Conservation (phyloP, 2,329 filamentous ascomycete species). For the Ascochyta rabiei region DNA sequence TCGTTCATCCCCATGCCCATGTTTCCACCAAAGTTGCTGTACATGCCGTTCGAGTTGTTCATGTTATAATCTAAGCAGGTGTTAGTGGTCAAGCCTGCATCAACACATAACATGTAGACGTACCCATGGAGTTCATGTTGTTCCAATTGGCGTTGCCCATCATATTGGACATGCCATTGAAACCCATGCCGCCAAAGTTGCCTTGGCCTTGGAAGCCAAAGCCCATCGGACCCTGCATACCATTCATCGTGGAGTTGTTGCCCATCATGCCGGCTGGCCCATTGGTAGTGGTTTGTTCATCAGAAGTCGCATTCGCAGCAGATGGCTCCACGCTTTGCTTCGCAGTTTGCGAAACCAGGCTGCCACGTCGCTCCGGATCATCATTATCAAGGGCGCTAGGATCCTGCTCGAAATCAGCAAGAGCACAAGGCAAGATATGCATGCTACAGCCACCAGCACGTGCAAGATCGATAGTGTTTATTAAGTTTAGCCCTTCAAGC, state of each 20-base stretch:
- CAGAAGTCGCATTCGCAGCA: conserved; percentile 22
- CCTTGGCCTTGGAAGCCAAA: conserved; percentile 53
- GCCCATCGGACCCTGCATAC: conserved; percentile 41
- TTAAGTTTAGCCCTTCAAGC: conserved; percentile 19
- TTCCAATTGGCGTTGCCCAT: conserved; percentile 69
- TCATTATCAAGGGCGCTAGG: conserved; percentile 17
- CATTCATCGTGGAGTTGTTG: conserved; percentile 36
- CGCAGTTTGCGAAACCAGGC: conserved; percentile 23
- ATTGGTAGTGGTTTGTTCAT: conserved; percentile 25
- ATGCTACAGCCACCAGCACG: conserved; percentile 28
- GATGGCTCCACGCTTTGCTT: conserved; percentile 26
- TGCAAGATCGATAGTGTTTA: conserved; percentile 28
- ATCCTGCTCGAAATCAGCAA: conserved; percentile 27
- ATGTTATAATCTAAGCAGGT: conserved; percentile 55
- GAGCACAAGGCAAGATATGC: conserved; percentile 11
- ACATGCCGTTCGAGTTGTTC: conserved; percentile 76
- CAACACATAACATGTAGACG: conserved; percentile 47
- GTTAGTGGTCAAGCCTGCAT: conserved; percentile 21
- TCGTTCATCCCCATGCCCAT: conserved; percentile 77
- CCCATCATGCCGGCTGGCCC: conserved; percentile 27
- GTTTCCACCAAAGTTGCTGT: conserved; percentile 72
- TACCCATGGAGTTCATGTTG: conserved; percentile 79
- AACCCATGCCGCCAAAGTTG: conserved; percentile 65
- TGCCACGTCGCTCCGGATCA: conserved; percentile 24
- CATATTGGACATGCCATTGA: conserved; percentile 57